Evolutionary conservation across 441 rosid genomes (phyloP), one percentile per base, ranked within the genome.

Genomic region (California macrophylla): DNA sequence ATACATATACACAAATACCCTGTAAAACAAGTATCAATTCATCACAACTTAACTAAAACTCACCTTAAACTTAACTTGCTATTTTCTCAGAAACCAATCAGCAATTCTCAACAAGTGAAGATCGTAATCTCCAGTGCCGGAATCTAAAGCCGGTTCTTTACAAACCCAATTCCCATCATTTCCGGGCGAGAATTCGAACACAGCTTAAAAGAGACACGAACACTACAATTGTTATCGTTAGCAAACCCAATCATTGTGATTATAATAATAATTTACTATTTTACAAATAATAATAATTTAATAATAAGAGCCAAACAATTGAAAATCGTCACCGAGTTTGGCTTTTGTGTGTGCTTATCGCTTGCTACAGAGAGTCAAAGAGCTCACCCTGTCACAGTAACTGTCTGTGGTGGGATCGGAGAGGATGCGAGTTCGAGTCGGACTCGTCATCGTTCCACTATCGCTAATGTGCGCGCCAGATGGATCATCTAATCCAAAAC

Each of bases 381-480:
- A 78, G 69, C 73, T 58, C 71, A 74, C 8, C 50, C 25, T 9
- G 1, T 24, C 72, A 67, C n/a, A 6, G 25, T 69, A 67, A 2
- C 54, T n/a, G 4, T 47, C 20, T 16, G 20, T 47, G 42, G 42
- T 38, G 42, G 42, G 42, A 47, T 47, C 20, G 54, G 20, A 47
- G 20, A 47, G 54, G 54, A 15, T 47, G 20, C 54, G 54, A 47
- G 54, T 47, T 6, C 54, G 54, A 47, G 20, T 47, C 54, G 54
- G 6, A 47, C 18, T 78, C 58, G 83, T 74, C 75, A 80, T 67
- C 77, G 50, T 82, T 80, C 89, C 94, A 88, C 86, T 77, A 85
- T 12, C 24, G 70, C 80, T 78, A 79, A 71, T 74, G 72, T 82
- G 91, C 88, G 85, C 81, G 79, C 85, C 82, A 79, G 82, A 79